Conservation (phyloP, 306 rosid genomes). For the Vicia villosa region DNA sequence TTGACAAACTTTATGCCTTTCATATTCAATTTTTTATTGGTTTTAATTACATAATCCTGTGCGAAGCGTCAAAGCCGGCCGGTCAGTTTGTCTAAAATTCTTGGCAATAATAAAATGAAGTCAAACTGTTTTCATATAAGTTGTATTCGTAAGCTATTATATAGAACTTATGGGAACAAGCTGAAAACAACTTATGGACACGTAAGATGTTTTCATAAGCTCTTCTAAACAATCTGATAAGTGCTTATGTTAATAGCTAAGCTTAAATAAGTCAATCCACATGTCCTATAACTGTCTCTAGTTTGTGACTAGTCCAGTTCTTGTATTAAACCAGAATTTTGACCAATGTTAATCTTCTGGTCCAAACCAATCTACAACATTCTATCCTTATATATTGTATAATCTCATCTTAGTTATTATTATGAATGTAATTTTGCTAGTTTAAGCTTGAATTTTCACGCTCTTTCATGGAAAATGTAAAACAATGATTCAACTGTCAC, state of each 20-base stretch:
- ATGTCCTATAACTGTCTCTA: background rate
- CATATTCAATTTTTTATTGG: background rate
- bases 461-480: conserved; percentile 26
- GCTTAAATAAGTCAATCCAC: no score
- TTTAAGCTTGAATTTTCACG: background rate
- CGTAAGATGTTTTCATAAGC: no score
- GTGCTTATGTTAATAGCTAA: no score
- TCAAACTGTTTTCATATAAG: background rate
- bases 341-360: background rate
- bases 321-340: background rate
- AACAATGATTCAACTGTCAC: conserved; percentile 20
- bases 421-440: no score
- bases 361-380: conserved; percentile 15
- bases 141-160: background rate
- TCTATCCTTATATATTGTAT: no score
- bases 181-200: no score
- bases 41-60: background rate
- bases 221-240: no score
- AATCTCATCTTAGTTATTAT: no score
- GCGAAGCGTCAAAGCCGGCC: background rate
- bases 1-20: conserved; percentile 14
- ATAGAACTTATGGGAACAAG: background rate
- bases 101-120: background rate
- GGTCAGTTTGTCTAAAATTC: conserved; percentile 18
- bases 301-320: background rate